Conservation (phyloP, 2,329 filamentous ascomycete genomes). For the Fusarium abutilonis region DNA sequence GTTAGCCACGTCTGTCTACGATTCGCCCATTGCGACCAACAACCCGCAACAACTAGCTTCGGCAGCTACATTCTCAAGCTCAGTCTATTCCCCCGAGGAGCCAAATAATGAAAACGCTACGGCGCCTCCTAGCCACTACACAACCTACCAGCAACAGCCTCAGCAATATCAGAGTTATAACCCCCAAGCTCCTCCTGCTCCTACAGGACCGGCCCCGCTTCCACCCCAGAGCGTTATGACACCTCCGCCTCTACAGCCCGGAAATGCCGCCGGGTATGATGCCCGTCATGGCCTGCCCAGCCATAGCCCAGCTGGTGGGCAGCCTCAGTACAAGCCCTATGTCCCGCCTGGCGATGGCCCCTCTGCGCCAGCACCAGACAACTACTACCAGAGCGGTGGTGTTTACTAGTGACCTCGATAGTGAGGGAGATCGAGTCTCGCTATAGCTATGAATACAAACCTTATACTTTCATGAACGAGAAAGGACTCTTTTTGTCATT, state of each 20-base stretch:
- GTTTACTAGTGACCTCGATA: slow-evolving; percentile 44
- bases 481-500: neutral
- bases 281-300: slow-evolving; percentile 62
- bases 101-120: slow-evolving; percentile 44
- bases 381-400: slow-evolving; percentile 64
- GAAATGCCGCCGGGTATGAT: slow-evolving; percentile 59
- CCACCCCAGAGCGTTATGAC: slow-evolving; percentile 49
- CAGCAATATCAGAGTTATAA: slow-evolving; percentile 57
- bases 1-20: slow-evolving; percentile 79
- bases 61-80: slow-evolving; percentile 57
- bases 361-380: slow-evolving; percentile 62
- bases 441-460: slow-evolving; percentile 21
- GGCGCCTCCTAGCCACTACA: slow-evolving; percentile 45
- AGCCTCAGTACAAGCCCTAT: slow-evolving; percentile 70
- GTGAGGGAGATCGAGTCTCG: slow-evolving; percentile 3
- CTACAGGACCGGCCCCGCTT: slow-evolving; percentile 49
- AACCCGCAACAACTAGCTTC: slow-evolving; percentile 52
- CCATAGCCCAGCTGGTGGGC: slow-evolving; percentile 49
- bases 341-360: slow-evolving; percentile 60
- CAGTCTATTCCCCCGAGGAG: slow-evolving; percentile 62
- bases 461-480: neutral
- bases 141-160: slow-evolving; percentile 48
- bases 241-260: slow-evolving; percentile 57
- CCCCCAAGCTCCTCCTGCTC: slow-evolving; percentile 54
- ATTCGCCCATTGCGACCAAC: slow-evolving; percentile 72